Base-by-base conservation (phyloP, 176 grass and related monocot genomes). In the Rhynchospora pubera region DNA sequence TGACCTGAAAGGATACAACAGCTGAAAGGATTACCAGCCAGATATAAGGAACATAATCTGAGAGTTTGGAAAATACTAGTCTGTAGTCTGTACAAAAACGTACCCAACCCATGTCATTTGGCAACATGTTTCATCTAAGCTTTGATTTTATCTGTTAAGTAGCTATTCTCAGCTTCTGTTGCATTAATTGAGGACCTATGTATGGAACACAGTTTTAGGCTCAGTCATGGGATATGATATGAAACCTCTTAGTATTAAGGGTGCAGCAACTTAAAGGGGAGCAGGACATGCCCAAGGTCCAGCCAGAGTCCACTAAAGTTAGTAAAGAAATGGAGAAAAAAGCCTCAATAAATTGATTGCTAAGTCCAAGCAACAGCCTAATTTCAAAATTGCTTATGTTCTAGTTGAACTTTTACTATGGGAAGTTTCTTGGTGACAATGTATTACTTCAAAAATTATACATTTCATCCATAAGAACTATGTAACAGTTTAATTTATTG, bases 1-100 rank as follows among this genome's bases (percentile, higher is more conserved):
- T 34, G 43, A 90, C 82, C 91, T 88, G 84, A 82, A 78, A 72
- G 42, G 80, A 52, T 16, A 32, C 65, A 42, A 67, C 42, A 43
- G 32, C 15, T 15, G 3, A 67, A 67, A 42, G 15, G 13, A 23
- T 61, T 61, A 61, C 58, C 2, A n/a, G n/a, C 58, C 23, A 61
- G 19, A 23, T 61, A 23, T 23, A 23, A 23, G 58, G 18, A 61
- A 23, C 58, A 61, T 19, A 19, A 61, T 22, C 58, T 61, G 19
- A 7, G 2, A 61, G 23, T 60, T 61, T 23, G 58, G 19, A 61
- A 61, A 61, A 19, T n/a, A 61, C 58, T 23, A 7, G 6, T 11
- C 48, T 61, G 19, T 23, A 7, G 0, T 11, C 48, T 61, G 19
- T 61, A 61, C 7, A n/a, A 23, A 19, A 61, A 19, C 7, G 14